These are phyloP conservation scores for Perkinsus chesapeaki DNA, from an alignment of 169 alveolate species.

Conservation along the genomic window DNA sequence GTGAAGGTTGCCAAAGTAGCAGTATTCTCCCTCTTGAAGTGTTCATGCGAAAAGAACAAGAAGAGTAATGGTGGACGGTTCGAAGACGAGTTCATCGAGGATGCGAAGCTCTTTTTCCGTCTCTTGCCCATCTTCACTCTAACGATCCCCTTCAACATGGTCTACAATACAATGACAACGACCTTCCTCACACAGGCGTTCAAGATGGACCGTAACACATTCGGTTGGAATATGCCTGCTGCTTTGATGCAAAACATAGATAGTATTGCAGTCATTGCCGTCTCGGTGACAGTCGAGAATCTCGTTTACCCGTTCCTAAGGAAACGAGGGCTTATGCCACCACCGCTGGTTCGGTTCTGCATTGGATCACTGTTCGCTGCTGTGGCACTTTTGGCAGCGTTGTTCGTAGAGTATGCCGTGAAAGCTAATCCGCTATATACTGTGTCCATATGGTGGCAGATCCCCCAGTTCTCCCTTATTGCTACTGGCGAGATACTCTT, in stretches of 20 bases:
- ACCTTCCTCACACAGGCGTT: background rate
- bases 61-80: background rate
- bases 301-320: background rate
- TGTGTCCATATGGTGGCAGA: background rate
- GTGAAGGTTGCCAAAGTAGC: background rate
- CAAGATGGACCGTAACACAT: background rate
- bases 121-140: background rate
- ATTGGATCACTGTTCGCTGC: background rate
- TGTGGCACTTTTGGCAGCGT: background rate
- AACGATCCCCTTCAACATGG: background rate
- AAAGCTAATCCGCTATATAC: background rate
- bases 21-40: background rate
- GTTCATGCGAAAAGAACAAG: background rate
- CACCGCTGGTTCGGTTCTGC: background rate
- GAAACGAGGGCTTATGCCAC: background rate
- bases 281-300: background rate
- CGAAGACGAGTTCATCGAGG: background rate
- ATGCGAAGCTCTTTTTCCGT: background rate
- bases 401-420: background rate
- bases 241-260: background rate
- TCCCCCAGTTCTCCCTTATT: background rate
- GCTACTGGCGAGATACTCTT: background rate
- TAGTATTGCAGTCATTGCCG: background rate
- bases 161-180: background rate
- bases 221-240: background rate